Conservation (phyloP, 164 flowering plant species). For the Nelumbo lutea region DNA sequence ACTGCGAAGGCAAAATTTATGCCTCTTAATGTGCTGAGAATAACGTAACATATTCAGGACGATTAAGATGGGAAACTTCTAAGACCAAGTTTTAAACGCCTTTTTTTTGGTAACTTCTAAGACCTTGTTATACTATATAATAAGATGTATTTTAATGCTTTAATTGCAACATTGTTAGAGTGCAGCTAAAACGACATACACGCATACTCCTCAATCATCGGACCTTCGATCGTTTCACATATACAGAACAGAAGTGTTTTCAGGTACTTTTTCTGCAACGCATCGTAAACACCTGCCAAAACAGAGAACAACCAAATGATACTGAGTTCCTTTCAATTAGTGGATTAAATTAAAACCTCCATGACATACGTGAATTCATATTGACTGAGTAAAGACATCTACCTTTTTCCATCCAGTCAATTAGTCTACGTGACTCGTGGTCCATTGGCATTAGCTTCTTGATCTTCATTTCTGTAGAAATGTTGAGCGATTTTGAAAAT, state of each 20-base stretch:
- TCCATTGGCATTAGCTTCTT: conserved; percentile 97
- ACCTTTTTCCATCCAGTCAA: conserved; percentile 99
- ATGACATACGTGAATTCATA: neutral
- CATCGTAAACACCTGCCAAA: conserved; percentile 82
- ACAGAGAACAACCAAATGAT: neutral
- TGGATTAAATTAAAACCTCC: neutral
- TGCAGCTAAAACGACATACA: conserved; percentile 38
- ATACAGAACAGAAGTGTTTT: conserved; percentile 82
- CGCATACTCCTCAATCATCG: conserved; percentile 90
- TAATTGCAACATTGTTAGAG: too few relatives aligned
- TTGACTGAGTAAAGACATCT: neutral
- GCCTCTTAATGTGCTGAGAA: neutral
- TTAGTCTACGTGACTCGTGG: conserved; percentile 82
- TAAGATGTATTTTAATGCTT: too few relatives aligned
- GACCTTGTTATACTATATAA: too few relatives aligned
- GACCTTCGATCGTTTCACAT: conserved; percentile 76
- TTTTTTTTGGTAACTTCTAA: too few relatives aligned
- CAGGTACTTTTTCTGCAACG: conserved; percentile 81
- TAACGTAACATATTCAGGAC: neutral
- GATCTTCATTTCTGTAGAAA: conserved; percentile 76
- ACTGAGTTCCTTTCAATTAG: neutral
- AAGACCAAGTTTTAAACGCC: too few relatives aligned
- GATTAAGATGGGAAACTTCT: too few relatives aligned
- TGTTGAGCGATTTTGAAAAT: neutral
- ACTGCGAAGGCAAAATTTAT: conserved; percentile 42